Conservation (phyloP, 2,329 filamentous ascomycete genomes). For the Teratosphaeria pseudoeucalypti region DNA sequence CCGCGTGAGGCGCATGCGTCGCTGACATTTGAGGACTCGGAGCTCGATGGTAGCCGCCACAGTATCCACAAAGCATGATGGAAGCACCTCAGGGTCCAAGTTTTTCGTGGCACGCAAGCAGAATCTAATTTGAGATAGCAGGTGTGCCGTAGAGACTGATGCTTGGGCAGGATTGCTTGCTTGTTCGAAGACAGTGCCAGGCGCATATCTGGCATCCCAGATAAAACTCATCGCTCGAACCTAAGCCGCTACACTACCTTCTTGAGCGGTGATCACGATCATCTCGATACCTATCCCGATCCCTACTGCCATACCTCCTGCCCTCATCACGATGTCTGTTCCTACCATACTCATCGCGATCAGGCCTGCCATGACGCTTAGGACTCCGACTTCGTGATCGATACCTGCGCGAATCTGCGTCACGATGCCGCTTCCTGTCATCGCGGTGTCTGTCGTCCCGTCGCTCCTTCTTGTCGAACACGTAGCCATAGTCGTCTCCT, state of each 20-base stretch:
- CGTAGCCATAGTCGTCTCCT: conserved; percentile 59
- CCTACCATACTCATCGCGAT: conserved; percentile 1
- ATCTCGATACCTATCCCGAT: conserved; percentile 3
- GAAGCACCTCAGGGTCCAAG: too few species aligned
- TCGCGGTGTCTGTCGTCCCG: conserved; percentile 11
- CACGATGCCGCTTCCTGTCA: conserved; percentile 5
- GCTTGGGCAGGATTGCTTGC: too few species aligned
- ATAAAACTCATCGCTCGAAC: too few species aligned
- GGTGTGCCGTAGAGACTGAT: too few species aligned
- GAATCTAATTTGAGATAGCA: too few species aligned
- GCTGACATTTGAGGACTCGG: too few species aligned
- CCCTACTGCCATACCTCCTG: conserved; percentile 5
- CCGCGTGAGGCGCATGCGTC: too few species aligned
- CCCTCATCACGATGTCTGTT: conserved; percentile 1
- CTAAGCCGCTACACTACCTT: neutral
- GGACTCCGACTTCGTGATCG: conserved; percentile 5
- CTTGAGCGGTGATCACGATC: conserved; percentile 2
- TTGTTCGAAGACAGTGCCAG: neutral
- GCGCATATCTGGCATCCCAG: neutral
- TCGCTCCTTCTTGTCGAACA: conserved; percentile 57
- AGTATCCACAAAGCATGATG: too few species aligned
- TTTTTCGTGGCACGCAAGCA: too few species aligned
- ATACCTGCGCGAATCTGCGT: neutral
- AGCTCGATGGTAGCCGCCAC: too few species aligned
- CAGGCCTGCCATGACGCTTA: conserved; percentile 1